A percentile compares a stretch with the other conserved stretches of the same genome.
These are phyloP conservation scores for Globisporangium splendens DNA, from an alignment of 352 stramenopile genomes.

Conservation along the genomic window DNA sequence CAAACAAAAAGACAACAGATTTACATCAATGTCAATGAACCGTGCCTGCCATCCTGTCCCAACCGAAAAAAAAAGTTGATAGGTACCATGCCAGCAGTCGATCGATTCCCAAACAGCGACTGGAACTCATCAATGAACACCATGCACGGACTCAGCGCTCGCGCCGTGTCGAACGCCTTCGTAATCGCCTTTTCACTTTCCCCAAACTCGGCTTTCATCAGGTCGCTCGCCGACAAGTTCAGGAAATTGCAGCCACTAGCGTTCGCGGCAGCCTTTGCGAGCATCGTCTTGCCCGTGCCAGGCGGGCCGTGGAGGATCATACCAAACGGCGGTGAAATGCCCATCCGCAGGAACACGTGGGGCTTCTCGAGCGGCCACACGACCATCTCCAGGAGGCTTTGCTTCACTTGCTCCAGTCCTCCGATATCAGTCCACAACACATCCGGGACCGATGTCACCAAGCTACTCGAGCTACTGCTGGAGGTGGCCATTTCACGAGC, in stretches of 20 bases:
- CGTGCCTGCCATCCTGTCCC: too few relatives aligned
- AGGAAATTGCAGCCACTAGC: constrained; percentile 85
- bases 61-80: too few relatives aligned
- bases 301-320: constrained; percentile 79
- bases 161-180: constrained; percentile 64
- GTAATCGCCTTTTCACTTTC: constrained; percentile 83
- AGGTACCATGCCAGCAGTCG: constrained; percentile 55
- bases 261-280: constrained; percentile 74
- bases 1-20: background rate
- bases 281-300: constrained; percentile 84
- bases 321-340: constrained; percentile 69
- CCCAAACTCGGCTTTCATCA: constrained; percentile 81
- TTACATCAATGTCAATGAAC: background rate
- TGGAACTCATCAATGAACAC: constrained; percentile 89
- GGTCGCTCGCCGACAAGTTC: constrained; percentile 67
- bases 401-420: constrained; percentile 64
- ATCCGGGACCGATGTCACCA: constrained; percentile 50
- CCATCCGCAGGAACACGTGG: constrained; percentile 75
- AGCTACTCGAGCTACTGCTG: constrained; percentile 17
- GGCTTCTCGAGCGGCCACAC: constrained; percentile 83
- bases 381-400: constrained; percentile 78
- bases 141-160: constrained; percentile 75
- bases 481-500: constrained; percentile 43
- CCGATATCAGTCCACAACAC: constrained; percentile 79
- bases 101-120: constrained; percentile 76